Percentiles rank a stretch among this genome's conserved stretches.
Conservation (phyloP, 1,284 basidiomycete genomes). For the Tilletia setariae region DNA sequence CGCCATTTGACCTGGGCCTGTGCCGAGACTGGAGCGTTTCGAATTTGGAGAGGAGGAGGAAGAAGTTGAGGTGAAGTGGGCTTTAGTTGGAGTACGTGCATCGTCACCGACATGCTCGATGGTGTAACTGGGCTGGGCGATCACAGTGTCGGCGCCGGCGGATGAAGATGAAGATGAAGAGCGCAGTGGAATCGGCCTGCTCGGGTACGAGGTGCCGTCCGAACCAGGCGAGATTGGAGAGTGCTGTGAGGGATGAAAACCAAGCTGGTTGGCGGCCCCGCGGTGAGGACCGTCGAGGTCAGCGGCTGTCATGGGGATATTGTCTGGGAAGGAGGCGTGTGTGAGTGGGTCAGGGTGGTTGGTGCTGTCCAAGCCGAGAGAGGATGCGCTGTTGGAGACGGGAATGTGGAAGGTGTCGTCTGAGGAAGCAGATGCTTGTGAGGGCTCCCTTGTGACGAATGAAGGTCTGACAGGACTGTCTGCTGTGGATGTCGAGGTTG, state of each 20-base stretch:
- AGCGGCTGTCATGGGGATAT: too few relatives aligned
- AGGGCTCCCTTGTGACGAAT: not conserved
- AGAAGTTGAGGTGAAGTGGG: not conserved
- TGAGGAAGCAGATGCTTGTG: not conserved
- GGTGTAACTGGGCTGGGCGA: not conserved
- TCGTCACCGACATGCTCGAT: not conserved
- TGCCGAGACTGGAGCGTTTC: not conserved
- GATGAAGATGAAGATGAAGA: slow-evolving; percentile 6
- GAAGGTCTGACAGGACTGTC: not conserved
- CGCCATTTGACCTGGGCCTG: slow-evolving; percentile 6
- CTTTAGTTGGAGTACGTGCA: not conserved
- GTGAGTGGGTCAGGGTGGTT: not conserved
- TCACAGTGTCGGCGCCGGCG: not conserved
- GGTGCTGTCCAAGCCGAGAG: not conserved
- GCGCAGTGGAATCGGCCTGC: too few relatives aligned
- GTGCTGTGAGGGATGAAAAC: too few relatives aligned
- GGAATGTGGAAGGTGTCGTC: not conserved
- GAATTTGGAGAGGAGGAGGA: not conserved
- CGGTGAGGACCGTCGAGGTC: not conserved
- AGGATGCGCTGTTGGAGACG: not conserved
- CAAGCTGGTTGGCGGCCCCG: not conserved
- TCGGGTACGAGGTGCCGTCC: too few relatives aligned
- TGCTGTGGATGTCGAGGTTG: not conserved
- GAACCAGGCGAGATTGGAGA: too few relatives aligned
- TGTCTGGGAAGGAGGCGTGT: not conserved